Base-by-base conservation (phyloP, 169 alveolate species). In the Amoebophrya sp. region DNA sequence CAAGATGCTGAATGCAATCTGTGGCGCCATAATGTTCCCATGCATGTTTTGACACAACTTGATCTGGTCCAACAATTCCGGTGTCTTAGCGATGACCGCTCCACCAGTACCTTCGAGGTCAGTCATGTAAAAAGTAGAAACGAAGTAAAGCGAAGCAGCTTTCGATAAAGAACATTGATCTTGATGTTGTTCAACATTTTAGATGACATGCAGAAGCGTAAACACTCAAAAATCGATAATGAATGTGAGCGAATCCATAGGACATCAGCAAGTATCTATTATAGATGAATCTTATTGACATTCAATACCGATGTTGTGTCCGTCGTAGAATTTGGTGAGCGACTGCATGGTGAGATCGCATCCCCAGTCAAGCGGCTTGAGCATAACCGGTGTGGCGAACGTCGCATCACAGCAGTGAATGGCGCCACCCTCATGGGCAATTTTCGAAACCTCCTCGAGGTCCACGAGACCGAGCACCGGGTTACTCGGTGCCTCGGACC, bases 1-100 rank as follows among this genome's bases (percentile, higher is more conserved):
- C 92, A 95, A 38, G 55, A 92, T 92, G 93, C 92, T 93, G 93
- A 93, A 94, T 12, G 96, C 96, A 14, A 91, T 92, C 39, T 93
- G 93, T 0, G 97, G 95, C 77, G 93, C 92, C 95, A 94, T 93
- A 95, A 92, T 95, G 94, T 93, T 94, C 93, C 97, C 97, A 53
- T 93, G 94, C 83, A 94, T 91, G 93, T 94, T 94, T 92, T 94
- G 93, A 36, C 90, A 92, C 92, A 94, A 92, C 47, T 94, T 92
- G 40, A 94, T 92, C 91, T 89, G 47, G 41, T 93, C 94, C 89
- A 78, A 89, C 55, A 92, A 78, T 55, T 89, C 93, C 53, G 77
- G 41, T 47, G 92, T 90, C 76, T 92, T 89, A 91, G 93, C 89
- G 55, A 94, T 90, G 78, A 95, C 94, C 0, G 95, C 95, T 40